phyloP scores from a whole-genome alignment of 164 flowering plant genomes.

The Nelumbo lutea region DNA sequence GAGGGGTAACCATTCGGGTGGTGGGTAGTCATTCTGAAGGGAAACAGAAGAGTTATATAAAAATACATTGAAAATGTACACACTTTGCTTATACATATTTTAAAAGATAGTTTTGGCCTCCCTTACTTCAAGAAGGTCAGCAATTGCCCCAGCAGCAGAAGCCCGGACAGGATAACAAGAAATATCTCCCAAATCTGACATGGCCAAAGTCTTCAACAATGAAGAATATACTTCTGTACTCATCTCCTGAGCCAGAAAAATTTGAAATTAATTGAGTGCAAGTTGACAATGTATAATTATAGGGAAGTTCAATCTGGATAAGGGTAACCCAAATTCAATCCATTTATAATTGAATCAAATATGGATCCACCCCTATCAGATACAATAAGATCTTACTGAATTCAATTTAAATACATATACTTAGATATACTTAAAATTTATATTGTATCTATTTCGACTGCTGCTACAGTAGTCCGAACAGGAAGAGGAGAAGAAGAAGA shows the following conservation, averaged over 20 bases:
- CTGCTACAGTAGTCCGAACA: no score
- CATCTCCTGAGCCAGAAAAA: conserved; percentile 52
- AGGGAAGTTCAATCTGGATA: no score
- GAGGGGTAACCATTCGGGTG: conserved; percentile 77
- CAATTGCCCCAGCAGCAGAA: conserved; percentile 79
- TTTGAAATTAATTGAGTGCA: not conserved
- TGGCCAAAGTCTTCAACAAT: conserved; percentile 54
- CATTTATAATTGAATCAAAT: no score
- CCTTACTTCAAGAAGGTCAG: conserved; percentile 60
- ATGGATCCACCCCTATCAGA: no score
- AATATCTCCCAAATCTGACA: conserved; percentile 40
- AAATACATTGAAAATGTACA: not conserved
- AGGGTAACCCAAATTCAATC: no score
- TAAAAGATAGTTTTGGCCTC: not conserved
- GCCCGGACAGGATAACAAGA: conserved; percentile 72
- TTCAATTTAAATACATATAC: no score
- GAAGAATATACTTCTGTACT: conserved; percentile 54
- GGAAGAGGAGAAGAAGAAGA: no score
- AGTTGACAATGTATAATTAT: not conserved
- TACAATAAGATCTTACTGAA: no score
- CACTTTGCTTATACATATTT: not conserved
- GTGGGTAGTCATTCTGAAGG: conserved; percentile 67
- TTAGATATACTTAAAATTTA: no score
- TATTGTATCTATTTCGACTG: no score
- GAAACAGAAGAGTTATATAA: not conserved